phyloP scores from a whole-genome alignment of 495 filamentous ascomycete genomes.

The Parmelia sp. region DNA sequence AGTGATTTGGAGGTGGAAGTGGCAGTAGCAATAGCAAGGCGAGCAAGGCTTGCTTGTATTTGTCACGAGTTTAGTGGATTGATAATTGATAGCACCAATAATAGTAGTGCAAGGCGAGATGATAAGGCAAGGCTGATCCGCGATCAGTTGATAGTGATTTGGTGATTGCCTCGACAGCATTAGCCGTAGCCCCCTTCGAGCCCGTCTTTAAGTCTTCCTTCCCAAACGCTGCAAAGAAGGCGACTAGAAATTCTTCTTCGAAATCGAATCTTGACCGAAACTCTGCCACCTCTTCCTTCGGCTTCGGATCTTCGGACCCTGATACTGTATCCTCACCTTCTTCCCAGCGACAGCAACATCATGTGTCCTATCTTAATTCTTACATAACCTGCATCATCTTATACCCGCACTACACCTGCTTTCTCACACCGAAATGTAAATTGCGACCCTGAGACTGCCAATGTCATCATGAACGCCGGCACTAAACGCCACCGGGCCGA shows the following conservation, averaged over 20 bases:
- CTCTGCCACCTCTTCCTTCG: neutral
- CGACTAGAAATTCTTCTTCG: conserved; percentile 14
- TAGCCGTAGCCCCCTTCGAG: too few relatives aligned
- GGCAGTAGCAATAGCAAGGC: neutral
- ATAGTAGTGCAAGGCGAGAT: too few relatives aligned
- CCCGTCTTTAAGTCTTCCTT: neutral
- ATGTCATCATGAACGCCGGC: conserved; percentile 21
- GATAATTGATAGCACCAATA: too few relatives aligned
- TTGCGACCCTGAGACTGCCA: neutral
- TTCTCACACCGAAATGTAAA: too few relatives aligned
- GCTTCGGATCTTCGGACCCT: too few relatives aligned
- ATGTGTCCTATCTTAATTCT: too few relatives aligned
- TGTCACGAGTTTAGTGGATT: neutral
- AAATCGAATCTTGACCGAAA: too few relatives aligned
- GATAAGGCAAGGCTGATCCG: conserved; percentile 24
- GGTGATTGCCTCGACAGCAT: too few relatives aligned
- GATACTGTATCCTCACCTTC: neutral
- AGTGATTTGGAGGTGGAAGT: neutral
- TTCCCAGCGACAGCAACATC: neutral
- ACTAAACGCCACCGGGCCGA: conserved; percentile 22
- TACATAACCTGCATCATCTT: too few relatives aligned
- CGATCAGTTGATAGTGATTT: too few relatives aligned
- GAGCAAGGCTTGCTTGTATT: neutral
- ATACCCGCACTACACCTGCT: too few relatives aligned
- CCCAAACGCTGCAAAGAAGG: conserved; percentile 5